Base-by-base conservation (phyloP, 352 stramenopile species). In the Globisporangium cederbergense region DNA sequence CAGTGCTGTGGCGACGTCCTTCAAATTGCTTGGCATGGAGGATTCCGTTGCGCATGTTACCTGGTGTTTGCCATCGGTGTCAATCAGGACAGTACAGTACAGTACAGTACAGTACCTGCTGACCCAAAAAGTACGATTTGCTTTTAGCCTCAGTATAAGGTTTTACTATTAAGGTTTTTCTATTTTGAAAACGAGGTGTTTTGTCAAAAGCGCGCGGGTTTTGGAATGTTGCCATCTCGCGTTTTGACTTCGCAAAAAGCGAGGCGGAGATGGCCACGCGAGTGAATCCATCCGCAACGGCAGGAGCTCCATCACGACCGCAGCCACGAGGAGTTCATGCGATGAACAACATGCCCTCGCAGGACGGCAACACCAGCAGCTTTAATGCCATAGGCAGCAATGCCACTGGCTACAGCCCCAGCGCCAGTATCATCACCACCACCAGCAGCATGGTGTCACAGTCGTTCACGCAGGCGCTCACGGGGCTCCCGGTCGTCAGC, bases 381-480 rank as follows among this genome's bases (percentile, higher is more conserved):
- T 43, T 43, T 20, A 53, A 3, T 40, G n/a, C 2, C 22, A 43
- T 18, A 9, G 40, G 14, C 11, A 28, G 4, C 14, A 62, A 18
- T 8, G 28, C 25, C 10, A 2, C 49, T 20, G 49, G 49, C 49
- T 55, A 55, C 25, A 38, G 49, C 22, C 3, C 9, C 20, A 53
- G 0, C n/a, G 40, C 28, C 2, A 25, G 28, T 30, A 16, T 4
- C 25, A 45, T 18, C 34, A 16, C 9, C 40, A 43, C 1, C 11
- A 13, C 9, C 36, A 38, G 13, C 32, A 50, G 25, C 14, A 61
- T 38, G 13, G 42, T 62, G 40, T 22, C 61, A 22, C 61, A 60
- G 40, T n/a, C 60, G 20, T 64, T 64, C 58, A 50, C 58, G n/a
- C 47, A 57, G 32, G 58, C 58, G n/a, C 57, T 63, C 42, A 11